Base-by-base conservation (phyloP, 2,329 filamentous ascomycete species). In the Aspergillus quadrilineatus region DNA sequence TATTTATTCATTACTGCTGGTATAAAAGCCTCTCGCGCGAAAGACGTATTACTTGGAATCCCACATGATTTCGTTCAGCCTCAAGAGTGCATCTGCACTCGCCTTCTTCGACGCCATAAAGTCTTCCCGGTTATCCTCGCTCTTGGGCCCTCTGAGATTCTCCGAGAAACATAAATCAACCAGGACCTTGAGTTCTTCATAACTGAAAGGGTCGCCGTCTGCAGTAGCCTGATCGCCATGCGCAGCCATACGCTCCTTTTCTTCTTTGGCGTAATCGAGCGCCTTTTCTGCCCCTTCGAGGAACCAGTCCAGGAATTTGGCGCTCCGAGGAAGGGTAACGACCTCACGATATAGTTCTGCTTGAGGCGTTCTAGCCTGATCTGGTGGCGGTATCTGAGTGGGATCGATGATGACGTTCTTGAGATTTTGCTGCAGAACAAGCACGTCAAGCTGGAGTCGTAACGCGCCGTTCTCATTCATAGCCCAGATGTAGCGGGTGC, bases 371-470 rank as follows among this genome's bases (percentile, higher is more conserved):
- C 56, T 28, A 26, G 4, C 39, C 22, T 42, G 56, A 30, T 60
- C 54, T 41, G 58, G 39, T 4, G 55, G 55, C 12, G 49, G 26
- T 41, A 63, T 56, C n/a, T 50, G 49, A 14, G 54, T 58, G 14
- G 70, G 65, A 32, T 69, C 67, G n/a, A 75, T 65, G 47, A 78
- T 91, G 52, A 99, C 87, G 63, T 96, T 96, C 78, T 96, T 96
- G 54, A 99, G 84, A 67, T 96, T 97, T 71, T 99, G 94, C 75
- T 97, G 93, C 50, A 99, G 79, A 41, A 99, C 94, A 26, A 97
- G 82, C 48, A 97, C 91, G 71, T 99, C 96, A 67, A 97, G 85
- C 71, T 92, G 88, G 85, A 99, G 92, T 37, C 92, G 85, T n/a
- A 87, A 85, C 58, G 88, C 90, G 42, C 94, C 94, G 65, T 89